Base-by-base conservation (phyloP, 2,329 filamentous ascomycete species). In the Trichoderma polysporum region DNA sequence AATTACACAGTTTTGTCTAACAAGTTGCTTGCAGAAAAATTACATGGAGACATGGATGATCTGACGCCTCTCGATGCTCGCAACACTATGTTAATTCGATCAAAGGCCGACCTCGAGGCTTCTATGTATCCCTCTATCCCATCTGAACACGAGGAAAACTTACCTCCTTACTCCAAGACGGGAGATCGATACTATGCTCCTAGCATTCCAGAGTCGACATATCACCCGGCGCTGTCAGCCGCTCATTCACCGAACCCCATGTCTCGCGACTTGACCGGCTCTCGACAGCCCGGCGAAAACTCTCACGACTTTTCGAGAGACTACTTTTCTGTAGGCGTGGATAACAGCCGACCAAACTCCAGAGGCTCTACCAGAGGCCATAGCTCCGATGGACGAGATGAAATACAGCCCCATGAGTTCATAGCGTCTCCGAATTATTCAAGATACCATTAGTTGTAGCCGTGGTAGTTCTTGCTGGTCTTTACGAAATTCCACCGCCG, bases 11-110 rank as follows among this genome's bases (percentile, higher is more conserved):
- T 54, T 74, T 49, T 74, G 77, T 77, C 67, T 68, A 49, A 68
- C 58, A 80, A 70, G 41, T 64, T 50, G n/a, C 7, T 4, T 68
- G 66, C 78, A 93, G 91, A 94, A 79, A 92, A 94, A 83, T 79
- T 88, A 69, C 86, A 88, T 74, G 89, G 88, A 74, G 89, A 95
- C 72, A 81, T 91, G 68, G 93, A 97, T 78, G 89, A 88, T 68
- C 88, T 97, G 58, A 97, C 93, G 1, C 91, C 93, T 5, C 86
- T 97, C 45, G 92, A 96, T 74, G 91, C 93, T 1, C 91, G 92
- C 75, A 94, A 94, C 82, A 94, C 91, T 13, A 87, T 97, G 22
- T 88, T 97, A 67, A 88, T 93, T 78, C 85, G 79, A 47, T 66
- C 72, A 49, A 78, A 79, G 69, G 74, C 75, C 45, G 71, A 76